These are phyloP conservation scores for Ceratonia siliqua DNA, from an alignment of 306 rosid species.

Conservation along the genomic window DNA sequence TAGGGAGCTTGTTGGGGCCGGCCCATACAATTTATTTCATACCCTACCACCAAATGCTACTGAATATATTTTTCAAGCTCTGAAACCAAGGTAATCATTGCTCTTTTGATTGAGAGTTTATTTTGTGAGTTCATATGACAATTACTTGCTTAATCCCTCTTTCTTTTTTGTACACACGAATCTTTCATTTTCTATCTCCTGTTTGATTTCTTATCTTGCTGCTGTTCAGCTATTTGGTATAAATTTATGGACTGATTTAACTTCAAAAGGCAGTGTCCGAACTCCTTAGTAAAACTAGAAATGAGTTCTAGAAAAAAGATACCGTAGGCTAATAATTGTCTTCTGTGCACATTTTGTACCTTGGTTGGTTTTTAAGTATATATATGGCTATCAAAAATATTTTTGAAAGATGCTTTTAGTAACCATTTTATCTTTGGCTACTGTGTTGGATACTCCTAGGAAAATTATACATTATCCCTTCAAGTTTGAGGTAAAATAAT, in stretches of 20 bases:
- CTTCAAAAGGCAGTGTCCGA: not conserved
- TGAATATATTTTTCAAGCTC: slow-evolving; percentile 66
- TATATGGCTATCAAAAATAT: not conserved
- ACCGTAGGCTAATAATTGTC: not conserved
- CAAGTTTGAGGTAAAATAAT: not conserved
- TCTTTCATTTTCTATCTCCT: not conserved
- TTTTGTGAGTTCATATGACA: slow-evolving; percentile 4
- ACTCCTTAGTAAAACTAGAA: not conserved
- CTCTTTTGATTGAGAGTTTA: slow-evolving; percentile 12
- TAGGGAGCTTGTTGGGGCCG: slow-evolving; percentile 51
- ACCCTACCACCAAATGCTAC: slow-evolving; percentile 66
- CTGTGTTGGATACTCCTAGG: not conserved
- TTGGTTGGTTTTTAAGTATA: not conserved
- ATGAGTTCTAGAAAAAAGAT: not conserved
- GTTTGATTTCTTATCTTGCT: not conserved
- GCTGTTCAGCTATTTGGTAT: not conserved
- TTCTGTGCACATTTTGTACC: not conserved
- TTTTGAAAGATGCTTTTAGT: not conserved
- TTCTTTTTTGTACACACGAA: not conserved
- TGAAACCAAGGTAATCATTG: slow-evolving; percentile 64
- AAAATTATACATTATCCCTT: not conserved
- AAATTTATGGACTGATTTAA: not conserved
- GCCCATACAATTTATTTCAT: slow-evolving; percentile 47
- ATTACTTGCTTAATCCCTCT: slow-evolving; percentile 16
- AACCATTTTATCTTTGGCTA: not conserved